Evolutionary conservation across 495 filamentous ascomycete genomes (phyloP).

Genomic region (Talaromyces adpressus): DNA sequence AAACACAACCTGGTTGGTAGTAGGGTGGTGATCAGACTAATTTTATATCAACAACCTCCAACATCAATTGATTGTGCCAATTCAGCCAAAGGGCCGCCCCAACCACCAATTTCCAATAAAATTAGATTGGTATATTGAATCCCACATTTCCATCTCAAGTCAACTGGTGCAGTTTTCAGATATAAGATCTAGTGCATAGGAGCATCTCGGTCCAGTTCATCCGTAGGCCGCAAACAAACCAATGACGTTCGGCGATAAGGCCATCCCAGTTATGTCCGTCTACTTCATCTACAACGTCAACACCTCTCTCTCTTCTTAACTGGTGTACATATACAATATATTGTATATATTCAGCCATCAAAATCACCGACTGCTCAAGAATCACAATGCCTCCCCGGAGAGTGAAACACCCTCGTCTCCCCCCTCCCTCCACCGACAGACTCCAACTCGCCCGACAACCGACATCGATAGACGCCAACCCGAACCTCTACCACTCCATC

Average conservation of each 20-base stretch:
- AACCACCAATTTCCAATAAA: too few species aligned
- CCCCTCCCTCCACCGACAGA: background rate
- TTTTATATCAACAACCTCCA: too few species aligned
- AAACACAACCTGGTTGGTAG: too few species aligned
- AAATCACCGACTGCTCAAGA: background rate
- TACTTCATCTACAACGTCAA: background rate
- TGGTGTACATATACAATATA: background rate
- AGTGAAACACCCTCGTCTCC: conserved; percentile 15
- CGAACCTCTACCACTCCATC: background rate
- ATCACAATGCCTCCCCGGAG: conserved; percentile 5
- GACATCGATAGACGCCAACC: background rate
- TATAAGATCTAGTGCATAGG: background rate
- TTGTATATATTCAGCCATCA: background rate
- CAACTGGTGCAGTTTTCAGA: background rate
- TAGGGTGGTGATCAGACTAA: too few species aligned
- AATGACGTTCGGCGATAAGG: background rate
- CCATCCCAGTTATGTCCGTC: background rate
- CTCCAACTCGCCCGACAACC: background rate
- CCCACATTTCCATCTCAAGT: background rate
- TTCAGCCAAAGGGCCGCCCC: too few species aligned
- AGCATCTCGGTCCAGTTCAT: background rate
- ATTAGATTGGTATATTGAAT: too few species aligned
- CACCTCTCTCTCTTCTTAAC: background rate
- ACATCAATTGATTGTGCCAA: too few species aligned
- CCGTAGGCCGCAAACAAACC: background rate